These are phyloP conservation scores for Fragilaria radians DNA, from an alignment of 108 stramenopile genomes.

Conservation along the genomic window DNA sequence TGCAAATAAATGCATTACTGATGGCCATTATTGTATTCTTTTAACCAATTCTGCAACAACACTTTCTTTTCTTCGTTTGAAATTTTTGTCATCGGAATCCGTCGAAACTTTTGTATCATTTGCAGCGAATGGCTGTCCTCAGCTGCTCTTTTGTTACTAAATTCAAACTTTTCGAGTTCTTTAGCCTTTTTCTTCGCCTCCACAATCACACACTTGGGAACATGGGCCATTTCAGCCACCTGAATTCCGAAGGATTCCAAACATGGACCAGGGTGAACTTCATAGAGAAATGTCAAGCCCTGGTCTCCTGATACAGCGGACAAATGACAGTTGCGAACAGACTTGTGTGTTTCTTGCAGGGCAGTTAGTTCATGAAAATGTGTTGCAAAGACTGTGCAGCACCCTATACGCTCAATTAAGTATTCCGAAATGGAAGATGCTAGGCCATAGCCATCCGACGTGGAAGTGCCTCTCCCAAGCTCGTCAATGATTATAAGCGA, in stretches of 20 bases:
- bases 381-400: slow-evolving; percentile 93
- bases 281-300: slow-evolving; percentile 76
- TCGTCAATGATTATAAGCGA: slow-evolving; percentile 98
- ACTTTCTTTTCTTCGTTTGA: slow-evolving; percentile 12
- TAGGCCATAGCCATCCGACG: slow-evolving; percentile 96
- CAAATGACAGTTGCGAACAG: slow-evolving; percentile 89
- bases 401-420: slow-evolving; percentile 69
- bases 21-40: background rate
- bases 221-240: slow-evolving; percentile 92
- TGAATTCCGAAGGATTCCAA: slow-evolving; percentile 95
- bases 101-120: slow-evolving; percentile 4
- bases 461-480: slow-evolving; percentile 95
- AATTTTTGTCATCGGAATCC: slow-evolving; percentile 10
- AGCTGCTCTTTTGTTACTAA: slow-evolving; percentile 27
- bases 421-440: slow-evolving; percentile 95
- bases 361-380: slow-evolving; percentile 98
- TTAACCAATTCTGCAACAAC: slow-evolving; percentile 2
- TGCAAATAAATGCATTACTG: no score
- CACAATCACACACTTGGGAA: slow-evolving; percentile 77
- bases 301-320: slow-evolving; percentile 67
- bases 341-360: slow-evolving; percentile 37
- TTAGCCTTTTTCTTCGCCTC: slow-evolving; percentile 93
- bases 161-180: slow-evolving; percentile 83
- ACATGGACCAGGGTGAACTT: slow-evolving; percentile 89
- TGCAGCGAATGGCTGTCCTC: slow-evolving; percentile 7